Evolutionary conservation across 805 yeast genomes (phyloP).

Genomic region (Myxozyma vanderwaltii): DNA sequence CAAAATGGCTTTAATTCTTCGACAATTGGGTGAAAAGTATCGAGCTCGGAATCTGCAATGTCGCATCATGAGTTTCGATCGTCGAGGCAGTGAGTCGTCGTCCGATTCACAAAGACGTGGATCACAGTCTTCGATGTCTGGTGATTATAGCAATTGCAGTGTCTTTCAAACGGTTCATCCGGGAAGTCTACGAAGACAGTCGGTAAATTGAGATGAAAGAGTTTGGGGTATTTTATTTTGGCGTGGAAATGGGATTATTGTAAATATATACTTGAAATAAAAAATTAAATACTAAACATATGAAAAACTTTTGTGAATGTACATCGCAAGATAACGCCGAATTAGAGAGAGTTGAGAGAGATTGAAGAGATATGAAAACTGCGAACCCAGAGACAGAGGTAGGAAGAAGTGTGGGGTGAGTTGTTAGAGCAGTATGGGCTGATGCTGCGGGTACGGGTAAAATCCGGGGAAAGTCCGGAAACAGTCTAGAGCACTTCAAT

Average conservation of each 20-base stretch:
- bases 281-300: too few relatives aligned
- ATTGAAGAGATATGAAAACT: too few relatives aligned
- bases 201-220: background rate
- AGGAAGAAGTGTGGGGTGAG: too few relatives aligned
- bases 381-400: too few relatives aligned
- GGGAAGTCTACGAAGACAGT: background rate
- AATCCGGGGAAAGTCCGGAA: too few relatives aligned
- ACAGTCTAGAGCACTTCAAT: too few relatives aligned
- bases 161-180: background rate
- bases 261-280: conserved; percentile 3
- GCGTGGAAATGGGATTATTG: background rate
- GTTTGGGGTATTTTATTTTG: too few relatives aligned
- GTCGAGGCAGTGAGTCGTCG: conserved; percentile 1
- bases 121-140: background rate
- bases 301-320: too few relatives aligned
- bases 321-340: too few relatives aligned
- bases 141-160: background rate
- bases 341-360: too few relatives aligned
- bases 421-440: too few relatives aligned
- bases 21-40: conserved; percentile 12
- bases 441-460: too few relatives aligned
- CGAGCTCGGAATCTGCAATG: conserved; percentile 14
- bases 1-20: conserved; percentile 15
- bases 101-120: background rate
- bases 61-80: conserved; percentile 12